Conservation (phyloP, 2,329 filamentous ascomycete species). For the Neopestalotiopsis rosae region DNA sequence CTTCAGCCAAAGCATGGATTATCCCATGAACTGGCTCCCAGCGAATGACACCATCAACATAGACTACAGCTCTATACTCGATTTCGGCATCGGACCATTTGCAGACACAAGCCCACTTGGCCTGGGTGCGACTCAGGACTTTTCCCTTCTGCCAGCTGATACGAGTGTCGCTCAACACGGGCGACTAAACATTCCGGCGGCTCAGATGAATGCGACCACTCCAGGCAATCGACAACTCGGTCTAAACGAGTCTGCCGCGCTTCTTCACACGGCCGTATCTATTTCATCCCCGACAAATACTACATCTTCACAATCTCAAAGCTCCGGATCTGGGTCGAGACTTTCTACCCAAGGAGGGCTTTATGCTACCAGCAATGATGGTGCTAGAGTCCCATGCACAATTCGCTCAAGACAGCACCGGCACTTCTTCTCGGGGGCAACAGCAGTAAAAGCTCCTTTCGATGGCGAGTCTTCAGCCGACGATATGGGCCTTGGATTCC, state of each 20-base stretch:
- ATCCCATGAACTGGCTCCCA: constrained; percentile 12
- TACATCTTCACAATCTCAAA: background rate
- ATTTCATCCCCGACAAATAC: background rate
- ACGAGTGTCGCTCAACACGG: too few relatives aligned
- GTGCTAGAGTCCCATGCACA: constrained; percentile 10
- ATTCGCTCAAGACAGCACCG: background rate
- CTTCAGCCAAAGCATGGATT: background rate
- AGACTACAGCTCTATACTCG: constrained; percentile 9
- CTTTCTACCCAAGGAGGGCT: background rate
- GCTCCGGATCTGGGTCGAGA: constrained; percentile 1
- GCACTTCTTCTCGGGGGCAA: background rate
- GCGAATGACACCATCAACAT: constrained; percentile 1
- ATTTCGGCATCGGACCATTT: background rate
- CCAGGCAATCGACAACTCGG: background rate
- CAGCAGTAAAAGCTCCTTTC: background rate
- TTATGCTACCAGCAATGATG: constrained; percentile 10
- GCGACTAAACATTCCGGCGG: background rate
- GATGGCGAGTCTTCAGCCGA: background rate
- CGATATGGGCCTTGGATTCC: background rate
- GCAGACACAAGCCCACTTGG: background rate
- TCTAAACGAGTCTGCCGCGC: background rate
- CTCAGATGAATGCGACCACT: background rate
- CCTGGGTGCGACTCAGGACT: background rate
- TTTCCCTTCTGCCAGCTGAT: background rate
- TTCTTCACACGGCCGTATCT: background rate